Evolutionary conservation across 2,329 filamentous ascomycete genomes (phyloP), one percentile per base, ranked within the genome.

Genomic region (Pestalotiopsis sp.): DNA sequence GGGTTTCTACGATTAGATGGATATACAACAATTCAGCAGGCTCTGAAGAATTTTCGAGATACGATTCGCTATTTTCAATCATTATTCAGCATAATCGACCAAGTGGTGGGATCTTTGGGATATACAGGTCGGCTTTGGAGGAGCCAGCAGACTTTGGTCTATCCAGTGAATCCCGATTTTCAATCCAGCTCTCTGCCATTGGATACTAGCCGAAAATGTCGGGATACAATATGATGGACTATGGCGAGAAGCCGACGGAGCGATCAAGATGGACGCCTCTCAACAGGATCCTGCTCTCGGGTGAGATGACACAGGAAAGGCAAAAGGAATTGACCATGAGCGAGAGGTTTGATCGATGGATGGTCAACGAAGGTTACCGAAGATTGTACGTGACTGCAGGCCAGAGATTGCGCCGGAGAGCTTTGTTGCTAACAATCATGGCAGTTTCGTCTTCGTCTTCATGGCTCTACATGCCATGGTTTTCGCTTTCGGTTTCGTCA

Each of bases 311-410:
- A 67, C 90, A 90, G 75, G 91, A 94, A 78, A 87, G 84, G 75
- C 90, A 92, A 73, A 90, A 90, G 77, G 87, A 90, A 68, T 83
- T 95, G 74, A 89, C 89, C 27, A 80, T 88, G 71, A 87, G 88
- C 76, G 92, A 95, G 79, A 92, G 88, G 78, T 92, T 95, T 77
- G 91, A 95, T 79, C 86, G 90, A 73, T 96, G 93, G 93, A 95
- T 96, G 93, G 91, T 95, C 70, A 95, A 95, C 78, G 93, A 95
- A 78, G 93, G 93, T 70, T 94, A 94, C 79, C 87, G 92, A 78
- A 86, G 92, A 89, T 86, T 95, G 89, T 94, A 85, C 68, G 91
- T 87, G 67, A 20, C 31, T 39, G 11, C 12, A 23, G 71, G 7
- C 6, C 72, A 62, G 71, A 69, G 73, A 52, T 20, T 25, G 14